Evolutionary conservation across 768 basidiomycete species (phyloP), one percentile per base, ranked within the genome.

Genomic region (Termitomyces sp.): DNA sequence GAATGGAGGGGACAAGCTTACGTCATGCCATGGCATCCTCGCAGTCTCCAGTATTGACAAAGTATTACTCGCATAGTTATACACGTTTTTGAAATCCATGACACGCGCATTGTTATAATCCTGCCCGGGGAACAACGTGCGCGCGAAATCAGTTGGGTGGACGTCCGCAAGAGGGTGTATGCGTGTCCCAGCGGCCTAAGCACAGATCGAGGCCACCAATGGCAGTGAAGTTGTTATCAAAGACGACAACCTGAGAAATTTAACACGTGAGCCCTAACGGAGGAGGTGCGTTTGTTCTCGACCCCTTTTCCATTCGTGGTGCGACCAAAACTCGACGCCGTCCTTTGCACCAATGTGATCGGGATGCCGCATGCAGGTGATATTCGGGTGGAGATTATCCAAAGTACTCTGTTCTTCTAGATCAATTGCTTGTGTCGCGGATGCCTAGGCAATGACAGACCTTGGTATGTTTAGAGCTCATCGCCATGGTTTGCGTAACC

Each of bases 21-120:
- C 92, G 73, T 98, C 95, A 67, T 98, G 95, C 95, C 95, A 98
- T 1, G 95, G 92, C 93, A 94, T 93, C 60, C 91, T 77, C 1
- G 84, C 75, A 14, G 75, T 85, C 62, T 92, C 89, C 46, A 86
- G 67, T 48, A 85, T 79, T 33, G 85, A 86, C 16, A 93, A 68
- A 0, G 78, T 77, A 59, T 88, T 91, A 65, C 83, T 87, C 24
- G 84, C 82, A 67, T 85, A 93, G 60, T 92, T 79, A 57, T 82
- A 77, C 0, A 98, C 96, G 10, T 88, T 76, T 67, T 93, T 80
- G 75, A 95, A 94, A 67, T 96, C 94, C 70, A 84, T 77, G 33
- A 89, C 75, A 9, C 94, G 83, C 1, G 93, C 92, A 58, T 98
- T 92, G 69, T 97, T 95, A 73, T 89, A 96, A 67, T 95, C 94